Base-by-base conservation (phyloP, 75 land plant genomes). In the Selaginella moellendorffii region DNA sequence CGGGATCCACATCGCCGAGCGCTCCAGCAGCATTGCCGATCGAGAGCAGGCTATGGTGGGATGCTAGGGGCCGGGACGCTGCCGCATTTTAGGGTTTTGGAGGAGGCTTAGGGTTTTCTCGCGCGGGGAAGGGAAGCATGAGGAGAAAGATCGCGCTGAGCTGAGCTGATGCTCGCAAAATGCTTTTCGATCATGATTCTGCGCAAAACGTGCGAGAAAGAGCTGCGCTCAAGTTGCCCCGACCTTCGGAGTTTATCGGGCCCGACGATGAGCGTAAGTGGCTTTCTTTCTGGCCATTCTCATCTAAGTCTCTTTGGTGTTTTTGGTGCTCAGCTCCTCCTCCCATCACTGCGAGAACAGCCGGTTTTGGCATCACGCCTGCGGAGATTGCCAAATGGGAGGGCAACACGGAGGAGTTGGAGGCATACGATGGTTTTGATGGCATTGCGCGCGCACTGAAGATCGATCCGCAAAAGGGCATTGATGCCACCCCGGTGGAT, bases 401-500 rank as follows among this genome's bases (percentile, higher is more conserved):
- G 24, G 65, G 62, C 19, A 69, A 69, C 31, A 24, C 28, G 51
- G 66, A 69, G 21, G 24, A 28, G 1, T 53, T 74, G 28, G 71
- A 31, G 18, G 31, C 9, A 19, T 63, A 1, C 54, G 76, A 71
- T 24, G 76, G 76, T 14, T 29, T 56, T 9, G 26, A 1, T 31
- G 76, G 73, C 25, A 53, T 74, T 21, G 66, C 72, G 2, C n/a
- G 30, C 17, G 21, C 54, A 28, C 54, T 74, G 67, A 68, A 62
- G 36, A 66, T 74, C 18, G 72, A 74, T 63, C 76, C 76, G 29
- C 24, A 36, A 9, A 69, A 54, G 66, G 76, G 76, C n/a, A 74
- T 74, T 54, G 73, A 74, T 46, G 76, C 56, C 23, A 63, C 29
- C 30, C 59, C 74, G 18, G 61, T 24, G 10, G 77, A 74, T 30